A percentile compares a stretch with the other conserved stretches of the same genome.
phyloP scores from a whole-genome alignment of 2,329 filamentous ascomycete genomes.

The Escovopsis weberi region DNA sequence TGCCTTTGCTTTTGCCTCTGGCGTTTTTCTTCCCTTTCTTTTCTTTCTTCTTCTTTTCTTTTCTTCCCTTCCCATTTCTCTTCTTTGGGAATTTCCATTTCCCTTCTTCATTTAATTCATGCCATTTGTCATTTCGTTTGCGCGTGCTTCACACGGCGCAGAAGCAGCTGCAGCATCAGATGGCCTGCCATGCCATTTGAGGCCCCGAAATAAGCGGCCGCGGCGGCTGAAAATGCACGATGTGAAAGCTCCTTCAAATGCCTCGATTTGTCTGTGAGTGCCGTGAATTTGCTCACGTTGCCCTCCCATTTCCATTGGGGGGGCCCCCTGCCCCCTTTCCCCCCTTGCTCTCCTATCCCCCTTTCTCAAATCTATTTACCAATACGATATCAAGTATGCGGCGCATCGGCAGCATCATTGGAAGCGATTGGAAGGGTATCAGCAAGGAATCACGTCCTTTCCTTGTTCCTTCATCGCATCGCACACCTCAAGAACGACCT shows the following conservation, averaged over 20 bases:
- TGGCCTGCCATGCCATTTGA: neutral
- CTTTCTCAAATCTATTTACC: neutral
- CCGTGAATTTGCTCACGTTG: neutral
- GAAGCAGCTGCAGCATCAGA: neutral
- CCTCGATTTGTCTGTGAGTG: constrained; percentile 1
- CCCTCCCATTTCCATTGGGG: too few relatives aligned
- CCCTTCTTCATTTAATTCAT: neutral
- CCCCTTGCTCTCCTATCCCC: neutral
- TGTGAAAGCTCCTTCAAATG: constrained; percentile 2
- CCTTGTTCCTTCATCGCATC: too few relatives aligned
- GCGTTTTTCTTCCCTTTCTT: too few relatives aligned
- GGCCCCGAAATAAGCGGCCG: neutral
- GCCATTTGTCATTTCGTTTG: neutral
- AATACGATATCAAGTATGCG: neutral
- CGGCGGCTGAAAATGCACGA: constrained; percentile 1
- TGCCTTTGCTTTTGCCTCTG: neutral
- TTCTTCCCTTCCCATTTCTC: neutral
- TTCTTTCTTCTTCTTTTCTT: too few relatives aligned
- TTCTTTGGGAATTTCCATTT: neutral
- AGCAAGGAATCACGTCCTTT: too few relatives aligned
- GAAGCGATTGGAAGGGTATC: neutral
- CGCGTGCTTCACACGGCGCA: neutral
- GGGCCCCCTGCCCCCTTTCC: too few relatives aligned
- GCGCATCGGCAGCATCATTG: constrained; percentile 6
- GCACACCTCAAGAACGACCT: too few relatives aligned